Evolutionary conservation across 805 yeast genomes (phyloP).

Genomic region (Yarrowia phangngaensis): DNA sequence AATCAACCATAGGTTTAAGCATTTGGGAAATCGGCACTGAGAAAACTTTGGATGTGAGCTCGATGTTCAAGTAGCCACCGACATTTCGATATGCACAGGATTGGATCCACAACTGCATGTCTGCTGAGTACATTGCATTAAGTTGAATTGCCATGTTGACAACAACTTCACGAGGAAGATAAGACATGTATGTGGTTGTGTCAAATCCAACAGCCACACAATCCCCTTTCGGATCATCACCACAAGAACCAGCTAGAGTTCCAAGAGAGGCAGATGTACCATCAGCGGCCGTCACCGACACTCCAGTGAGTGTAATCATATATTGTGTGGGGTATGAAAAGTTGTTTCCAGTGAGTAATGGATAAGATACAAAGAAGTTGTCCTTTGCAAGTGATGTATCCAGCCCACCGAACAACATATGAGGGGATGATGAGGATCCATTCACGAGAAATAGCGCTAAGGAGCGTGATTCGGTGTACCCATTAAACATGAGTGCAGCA

Average conservation of each 20-base stretch:
- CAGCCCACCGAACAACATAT: slow-evolving; percentile 23
- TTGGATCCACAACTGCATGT: slow-evolving; percentile 32
- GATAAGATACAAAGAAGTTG: slow-evolving; percentile 23
- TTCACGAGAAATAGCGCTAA: slow-evolving; percentile 16
- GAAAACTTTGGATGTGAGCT: slow-evolving; percentile 30
- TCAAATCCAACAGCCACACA: slow-evolving; percentile 32
- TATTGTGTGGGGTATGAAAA: slow-evolving; percentile 19
- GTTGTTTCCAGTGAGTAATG: slow-evolving; percentile 17
- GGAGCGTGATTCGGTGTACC: slow-evolving; percentile 22
- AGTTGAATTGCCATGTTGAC: slow-evolving; percentile 34
- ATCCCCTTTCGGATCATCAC: slow-evolving; percentile 1
- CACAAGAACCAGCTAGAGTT: slow-evolving; percentile 1
- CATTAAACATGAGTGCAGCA: background rate
- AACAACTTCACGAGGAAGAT: slow-evolving; percentile 31
- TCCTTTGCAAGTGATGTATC: slow-evolving; percentile 16
- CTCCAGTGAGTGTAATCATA: slow-evolving; percentile 16
- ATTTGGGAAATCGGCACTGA: slow-evolving; percentile 30
- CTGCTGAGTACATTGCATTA: slow-evolving; percentile 31
- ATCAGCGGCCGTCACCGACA: slow-evolving; percentile 9
- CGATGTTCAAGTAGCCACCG: slow-evolving; percentile 30
- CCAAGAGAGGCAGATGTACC: slow-evolving; percentile 13
- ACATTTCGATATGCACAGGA: slow-evolving; percentile 30
- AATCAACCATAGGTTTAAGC: slow-evolving; percentile 29
- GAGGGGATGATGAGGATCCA: slow-evolving; percentile 19
- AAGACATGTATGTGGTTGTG: slow-evolving; percentile 30